Base-by-base conservation (phyloP, 495 filamentous ascomycete genomes). In the Clohesyomyces aquaticus region DNA sequence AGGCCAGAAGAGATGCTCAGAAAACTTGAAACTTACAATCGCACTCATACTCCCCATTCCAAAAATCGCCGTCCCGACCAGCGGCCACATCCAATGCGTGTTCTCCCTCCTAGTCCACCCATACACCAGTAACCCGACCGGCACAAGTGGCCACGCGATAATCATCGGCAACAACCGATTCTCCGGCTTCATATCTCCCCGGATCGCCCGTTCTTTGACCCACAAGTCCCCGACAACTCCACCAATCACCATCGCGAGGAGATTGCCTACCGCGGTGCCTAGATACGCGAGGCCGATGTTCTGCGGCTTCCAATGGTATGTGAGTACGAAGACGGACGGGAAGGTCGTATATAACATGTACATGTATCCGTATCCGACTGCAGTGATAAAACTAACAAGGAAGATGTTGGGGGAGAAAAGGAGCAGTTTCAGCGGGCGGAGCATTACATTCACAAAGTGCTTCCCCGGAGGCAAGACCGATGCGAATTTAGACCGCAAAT, bases 341-440 rank as follows among this genome's bases (percentile, higher is more conserved):
- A 56, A 26, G 4, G 21, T 45, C n/a, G 53, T 42, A 29, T 56
- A 43, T 19, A 56, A 23, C 12, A 56, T 19, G 22, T 56, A 56
- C 53, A 56, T 21, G 22, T 21, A 56, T 6, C 53, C 29, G 32
- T 43, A 56, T 6, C 53, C 53, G 11, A 45, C 32, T 6, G 53
- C 53, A 14, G 53, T 56, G 6, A 56, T 2, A n/a, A 56, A 22
- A 11, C 26, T 38, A 8, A 56, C 38, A 2, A 56, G 27, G 16
- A 56, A 22, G 3, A 56, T 26, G 21, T 56, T 45, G 2, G 53
- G 53, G 25, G 8, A 8, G 10, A 42, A 41, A 23, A 42, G 14
- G 8, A 56, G 29, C 53, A 56, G 42, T 29, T 45, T 56, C 11
- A 56, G 53, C 6, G 53, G 53, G 18, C 53, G 10, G 10, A 56